Conservation (phyloP, 208 protist species). For the Leishmania tropica region DNA sequence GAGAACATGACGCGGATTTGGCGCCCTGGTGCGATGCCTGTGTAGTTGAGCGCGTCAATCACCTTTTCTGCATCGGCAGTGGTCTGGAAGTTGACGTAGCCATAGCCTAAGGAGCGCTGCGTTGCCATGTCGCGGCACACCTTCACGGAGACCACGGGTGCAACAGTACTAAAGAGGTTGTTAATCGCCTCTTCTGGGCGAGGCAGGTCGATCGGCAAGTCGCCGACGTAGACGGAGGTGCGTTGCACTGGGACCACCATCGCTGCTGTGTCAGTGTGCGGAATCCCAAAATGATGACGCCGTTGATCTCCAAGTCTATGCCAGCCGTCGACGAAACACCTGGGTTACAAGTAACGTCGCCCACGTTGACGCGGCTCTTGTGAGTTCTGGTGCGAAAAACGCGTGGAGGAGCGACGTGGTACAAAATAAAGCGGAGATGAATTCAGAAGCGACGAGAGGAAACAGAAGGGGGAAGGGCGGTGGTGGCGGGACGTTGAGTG, state of each 20-base stretch:
- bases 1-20: conserved; percentile 97
- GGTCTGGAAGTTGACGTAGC: conserved; percentile 98
- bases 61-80: conserved; percentile 94
- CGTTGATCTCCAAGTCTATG: not conserved
- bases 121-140: conserved; percentile 95
- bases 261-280: not conserved
- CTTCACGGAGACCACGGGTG: conserved; percentile 93
- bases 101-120: conserved; percentile 95
- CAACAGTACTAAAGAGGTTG: conserved; percentile 95
- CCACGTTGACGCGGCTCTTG: not conserved
- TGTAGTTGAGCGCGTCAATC: conserved; percentile 96
- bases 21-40: conserved; percentile 73
- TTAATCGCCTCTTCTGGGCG: conserved; percentile 86
- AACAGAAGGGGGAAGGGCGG: not conserved
- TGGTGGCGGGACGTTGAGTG: not conserved
- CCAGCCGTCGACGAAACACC: not conserved
- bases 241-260: conserved; percentile 28
- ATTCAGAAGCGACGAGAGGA: not conserved
- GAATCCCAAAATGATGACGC: not conserved
- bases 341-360: not conserved
- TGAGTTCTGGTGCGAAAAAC: not conserved
- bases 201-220: conserved; percentile 89
- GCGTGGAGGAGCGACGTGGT: not conserved
- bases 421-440: not conserved
- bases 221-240: conserved; percentile 95